These are phyloP conservation scores for Leonotis leonurus DNA, from an alignment of 257 asterid species.

Conservation along the genomic window DNA sequence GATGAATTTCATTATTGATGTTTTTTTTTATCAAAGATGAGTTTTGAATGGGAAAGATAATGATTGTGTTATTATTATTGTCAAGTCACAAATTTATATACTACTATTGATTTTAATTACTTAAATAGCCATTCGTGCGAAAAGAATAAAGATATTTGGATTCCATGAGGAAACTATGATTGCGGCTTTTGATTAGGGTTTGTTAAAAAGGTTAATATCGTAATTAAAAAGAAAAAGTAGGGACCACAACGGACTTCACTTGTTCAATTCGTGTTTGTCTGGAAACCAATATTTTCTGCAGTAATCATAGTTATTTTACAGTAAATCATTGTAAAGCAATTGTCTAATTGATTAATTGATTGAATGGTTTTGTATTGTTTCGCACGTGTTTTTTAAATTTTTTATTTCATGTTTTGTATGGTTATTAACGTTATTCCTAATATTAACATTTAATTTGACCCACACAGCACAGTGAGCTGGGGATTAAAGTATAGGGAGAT, in stretches of 20 bases:
- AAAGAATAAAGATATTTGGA: slow-evolving; percentile 5
- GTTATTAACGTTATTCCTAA: neutral
- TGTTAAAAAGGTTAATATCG: slow-evolving; percentile 1
- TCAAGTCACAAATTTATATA: slow-evolving; percentile 2
- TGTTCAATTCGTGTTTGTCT: neutral
- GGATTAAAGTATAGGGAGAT: too few species aligned
- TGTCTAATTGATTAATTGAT: too few species aligned
- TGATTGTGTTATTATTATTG: slow-evolving; percentile 24
- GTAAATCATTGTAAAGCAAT: neutral
- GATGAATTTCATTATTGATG: too few species aligned
- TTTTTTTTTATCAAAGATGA: neutral
- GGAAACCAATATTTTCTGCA: neutral
- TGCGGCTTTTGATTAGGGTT: slow-evolving; percentile 28
- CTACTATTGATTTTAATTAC: too few species aligned
- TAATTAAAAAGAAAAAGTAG: neutral
- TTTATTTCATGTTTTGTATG: too few species aligned
- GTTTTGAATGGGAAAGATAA: neutral
- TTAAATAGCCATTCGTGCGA: slow-evolving; percentile 2
- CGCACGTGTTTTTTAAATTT: neutral
- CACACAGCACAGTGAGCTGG: too few species aligned
- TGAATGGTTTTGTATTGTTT: neutral
- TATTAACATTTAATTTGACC: too few species aligned
- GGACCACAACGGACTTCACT: slow-evolving; percentile 1
- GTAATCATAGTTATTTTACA: neutral
- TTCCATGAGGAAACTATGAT: neutral